Evolutionary conservation across 2,329 filamentous ascomycete species (phyloP).

Genomic region (Basipetospora chlamydospora): DNA sequence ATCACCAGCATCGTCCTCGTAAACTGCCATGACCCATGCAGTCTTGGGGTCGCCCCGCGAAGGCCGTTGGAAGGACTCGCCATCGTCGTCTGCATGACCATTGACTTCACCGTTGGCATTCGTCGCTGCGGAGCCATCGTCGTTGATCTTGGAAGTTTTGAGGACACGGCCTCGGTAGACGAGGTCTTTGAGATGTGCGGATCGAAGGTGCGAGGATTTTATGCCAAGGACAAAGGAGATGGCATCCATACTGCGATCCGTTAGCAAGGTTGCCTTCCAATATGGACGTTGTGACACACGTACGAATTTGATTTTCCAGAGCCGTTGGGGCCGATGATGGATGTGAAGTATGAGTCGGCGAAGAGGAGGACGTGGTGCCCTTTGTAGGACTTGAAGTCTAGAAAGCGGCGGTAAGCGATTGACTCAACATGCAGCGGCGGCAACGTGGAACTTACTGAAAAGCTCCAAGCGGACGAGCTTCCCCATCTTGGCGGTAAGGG

Average conservation of each 20-base stretch:
- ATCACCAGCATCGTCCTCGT: slow-evolving; percentile 91
- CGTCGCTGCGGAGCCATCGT: slow-evolving; percentile 59
- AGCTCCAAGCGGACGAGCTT: slow-evolving; percentile 92
- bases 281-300: too few relatives aligned
- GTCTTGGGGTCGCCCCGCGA: slow-evolving; percentile 77
- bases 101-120: slow-evolving; percentile 46
- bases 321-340: slow-evolving; percentile 98
- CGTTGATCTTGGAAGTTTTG: slow-evolving; percentile 83
- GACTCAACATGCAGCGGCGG: slow-evolving; percentile 1
- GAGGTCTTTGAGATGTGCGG: slow-evolving; percentile 81
- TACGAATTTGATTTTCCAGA: slow-evolving; percentile 98
- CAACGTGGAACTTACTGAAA: slow-evolving; percentile 50
- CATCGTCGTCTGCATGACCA: slow-evolving; percentile 45
- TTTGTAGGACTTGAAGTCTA: slow-evolving; percentile 99
- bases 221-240: slow-evolving; percentile 98
- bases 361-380: slow-evolving; percentile 89
- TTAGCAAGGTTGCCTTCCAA: slow-evolving; percentile 7
- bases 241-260: slow-evolving; percentile 68
- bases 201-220: slow-evolving; percentile 95
- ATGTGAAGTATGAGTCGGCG: slow-evolving; percentile 97
- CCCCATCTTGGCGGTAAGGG: slow-evolving; percentile 52
- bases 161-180: slow-evolving; percentile 92
- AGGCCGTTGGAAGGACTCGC: slow-evolving; percentile 43
- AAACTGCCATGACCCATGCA: slow-evolving; percentile 98
- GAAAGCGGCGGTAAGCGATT: slow-evolving; percentile 7